Evolutionary conservation across 306 rosid genomes (phyloP), one percentile per base, ranked within the genome.

Genomic region (Prunus mume): DNA sequence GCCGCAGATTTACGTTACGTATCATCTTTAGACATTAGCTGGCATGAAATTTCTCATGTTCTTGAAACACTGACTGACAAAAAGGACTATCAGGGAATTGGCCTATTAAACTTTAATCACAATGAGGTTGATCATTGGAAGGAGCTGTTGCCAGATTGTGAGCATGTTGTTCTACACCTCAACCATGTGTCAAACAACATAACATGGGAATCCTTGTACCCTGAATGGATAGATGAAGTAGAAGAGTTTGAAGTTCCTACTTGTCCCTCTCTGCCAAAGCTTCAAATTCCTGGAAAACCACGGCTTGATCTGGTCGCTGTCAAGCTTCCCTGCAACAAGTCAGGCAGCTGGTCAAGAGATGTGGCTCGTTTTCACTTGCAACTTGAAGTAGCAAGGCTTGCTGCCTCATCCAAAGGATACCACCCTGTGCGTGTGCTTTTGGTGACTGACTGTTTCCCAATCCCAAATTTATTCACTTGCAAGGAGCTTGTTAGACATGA

Each of bases 211-310:
- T 88, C 96, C 30, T 68, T 95, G 19, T 95, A 88, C 71, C 98
- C 97, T 0, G 98, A 95, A 88, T 95, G 98, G 98, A 95, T 95
- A 65, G 98, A 95, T 12, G 98, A 95, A 78, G 96, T 90, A 85
- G 98, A 95, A 51, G 97, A 89, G 76, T 80, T 89, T 12, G 91
- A 82, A 55, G 89, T 92, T 54, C 98, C 98, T 2, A 69, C 86
- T 51, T 95, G 98, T 55, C 97, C 98, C 41, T 80, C 92, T 68
- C 81, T 95, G 9, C 97, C 98, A 4, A 88, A 84, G 83, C 81
- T 90, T 18, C 75, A 78, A 73, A 51, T 89, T 63, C 85, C 95
- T 0, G 90, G 97, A 27, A 86, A 68, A 65, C 79, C 92, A 70
- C 78, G 93, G 71, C 90, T 95, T 27, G 89, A 92, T 77, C 88